Conservation (phyloP, 768 basidiomycete species). For the Mycena floridula region DNA sequence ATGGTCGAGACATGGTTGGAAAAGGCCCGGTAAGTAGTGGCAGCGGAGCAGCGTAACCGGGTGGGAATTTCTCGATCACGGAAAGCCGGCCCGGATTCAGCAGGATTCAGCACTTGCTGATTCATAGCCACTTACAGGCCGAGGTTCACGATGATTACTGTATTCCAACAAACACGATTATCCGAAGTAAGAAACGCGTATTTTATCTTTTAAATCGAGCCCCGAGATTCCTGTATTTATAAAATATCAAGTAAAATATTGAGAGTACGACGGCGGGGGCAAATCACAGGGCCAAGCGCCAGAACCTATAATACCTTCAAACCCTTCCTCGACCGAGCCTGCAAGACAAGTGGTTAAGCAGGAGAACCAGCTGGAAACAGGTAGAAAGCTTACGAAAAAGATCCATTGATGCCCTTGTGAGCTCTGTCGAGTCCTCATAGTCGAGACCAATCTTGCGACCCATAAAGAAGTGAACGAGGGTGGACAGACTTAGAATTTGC, state of each 20-base stretch:
- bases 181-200: too few relatives aligned
- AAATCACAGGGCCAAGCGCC: conserved; percentile 50
- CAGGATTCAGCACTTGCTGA: too few relatives aligned
- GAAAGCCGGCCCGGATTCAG: too few relatives aligned
- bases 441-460: conserved; percentile 34
- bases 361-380: conserved; percentile 13
- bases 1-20: conserved; percentile 3
- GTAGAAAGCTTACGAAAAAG: too few relatives aligned
- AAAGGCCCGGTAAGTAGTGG: not conserved
- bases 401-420: too few relatives aligned
- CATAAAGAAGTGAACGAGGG: conserved; percentile 40
- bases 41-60: not conserved
- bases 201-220: too few relatives aligned
- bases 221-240: too few relatives aligned
- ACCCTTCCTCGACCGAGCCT: conserved; percentile 40
- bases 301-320: conserved; percentile 36
- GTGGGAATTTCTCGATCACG: not conserved
- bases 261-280: conserved; percentile 26
- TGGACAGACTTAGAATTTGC: conserved; percentile 29
- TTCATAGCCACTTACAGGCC: too few relatives aligned
- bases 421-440: conserved; percentile 42
- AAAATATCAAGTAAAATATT: conserved; percentile 19
- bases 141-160: too few relatives aligned
- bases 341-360: conserved; percentile 5
- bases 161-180: too few relatives aligned